Evolutionary conservation across 2,329 filamentous ascomycete species (phyloP).

Genomic region (Pyrenochaeta sp.): DNA sequence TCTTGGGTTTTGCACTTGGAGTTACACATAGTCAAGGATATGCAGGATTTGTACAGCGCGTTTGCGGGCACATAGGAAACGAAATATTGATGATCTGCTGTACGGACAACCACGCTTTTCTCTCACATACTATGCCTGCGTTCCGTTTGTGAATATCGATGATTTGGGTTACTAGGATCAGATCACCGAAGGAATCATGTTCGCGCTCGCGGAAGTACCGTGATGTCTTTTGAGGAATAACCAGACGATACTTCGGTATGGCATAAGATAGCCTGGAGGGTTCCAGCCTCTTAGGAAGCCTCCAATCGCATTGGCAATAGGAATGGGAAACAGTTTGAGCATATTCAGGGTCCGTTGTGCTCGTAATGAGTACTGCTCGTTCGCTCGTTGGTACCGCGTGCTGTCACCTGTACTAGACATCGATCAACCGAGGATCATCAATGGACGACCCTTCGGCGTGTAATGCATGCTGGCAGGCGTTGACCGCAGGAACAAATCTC

Average conservation of each 20-base stretch:
- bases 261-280: not conserved
- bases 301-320: no score
- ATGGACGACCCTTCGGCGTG: not conserved
- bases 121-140: not conserved
- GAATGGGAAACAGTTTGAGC: no score
- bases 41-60: not conserved
- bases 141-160: not conserved
- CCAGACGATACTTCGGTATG: not conserved
- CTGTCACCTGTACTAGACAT: not conserved
- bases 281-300: not conserved
- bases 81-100: not conserved
- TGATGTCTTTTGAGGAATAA: not conserved
- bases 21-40: not conserved
- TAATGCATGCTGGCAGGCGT: slow-evolving; percentile 19
- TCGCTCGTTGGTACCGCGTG: not conserved
- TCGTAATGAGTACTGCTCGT: not conserved
- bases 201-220: not conserved
- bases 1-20: slow-evolving; percentile 1
- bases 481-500: slow-evolving; percentile 17
- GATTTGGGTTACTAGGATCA: not conserved
- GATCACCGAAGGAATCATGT: not conserved
- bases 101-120: not conserved
- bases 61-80: not conserved
- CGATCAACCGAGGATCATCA: not conserved
- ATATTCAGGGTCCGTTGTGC: no score